Conservation (phyloP, 2,329 filamentous ascomycete genomes). For the Stachybotrys chartarum region DNA sequence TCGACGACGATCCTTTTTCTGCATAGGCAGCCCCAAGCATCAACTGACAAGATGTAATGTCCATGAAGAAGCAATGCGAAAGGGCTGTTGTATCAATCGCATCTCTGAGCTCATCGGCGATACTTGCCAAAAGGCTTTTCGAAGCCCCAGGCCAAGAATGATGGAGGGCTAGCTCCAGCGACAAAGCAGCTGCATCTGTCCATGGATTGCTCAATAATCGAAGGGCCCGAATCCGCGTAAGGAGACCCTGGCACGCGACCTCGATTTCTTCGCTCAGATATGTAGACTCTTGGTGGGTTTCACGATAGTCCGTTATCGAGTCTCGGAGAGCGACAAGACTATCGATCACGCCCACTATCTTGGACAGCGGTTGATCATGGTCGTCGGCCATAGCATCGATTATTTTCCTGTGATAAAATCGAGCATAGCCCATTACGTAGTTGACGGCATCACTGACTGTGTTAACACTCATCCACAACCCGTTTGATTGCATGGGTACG, state of each 20-base stretch:
- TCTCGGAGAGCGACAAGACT: neutral
- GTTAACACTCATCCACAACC: neutral
- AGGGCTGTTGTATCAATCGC: neutral
- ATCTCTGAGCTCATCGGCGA: neutral
- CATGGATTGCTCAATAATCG: neutral
- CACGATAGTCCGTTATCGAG: neutral
- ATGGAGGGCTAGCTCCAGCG: neutral
- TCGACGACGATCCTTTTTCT: slow-evolving; percentile 1
- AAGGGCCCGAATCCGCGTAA: neutral
- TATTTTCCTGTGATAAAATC: neutral
- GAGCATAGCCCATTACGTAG: neutral
- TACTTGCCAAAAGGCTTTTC: neutral
- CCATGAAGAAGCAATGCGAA: slow-evolving; percentile 3
- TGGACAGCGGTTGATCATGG: neutral
- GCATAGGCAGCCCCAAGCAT: slow-evolving; percentile 3
- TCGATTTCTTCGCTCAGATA: neutral
- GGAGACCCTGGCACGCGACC: neutral
- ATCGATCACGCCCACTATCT: neutral
- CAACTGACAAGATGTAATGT: slow-evolving; percentile 5
- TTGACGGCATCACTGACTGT: neutral
- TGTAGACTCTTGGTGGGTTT: neutral
- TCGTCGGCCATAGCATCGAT: neutral
- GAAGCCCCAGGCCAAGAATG: neutral
- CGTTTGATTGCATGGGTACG: too few species aligned
- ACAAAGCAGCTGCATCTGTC: neutral